Evolutionary conservation across 148 eudicot genomes (phyloP), one percentile per base, ranked within the genome.

Genomic region (Amaranthus palmeri): DNA sequence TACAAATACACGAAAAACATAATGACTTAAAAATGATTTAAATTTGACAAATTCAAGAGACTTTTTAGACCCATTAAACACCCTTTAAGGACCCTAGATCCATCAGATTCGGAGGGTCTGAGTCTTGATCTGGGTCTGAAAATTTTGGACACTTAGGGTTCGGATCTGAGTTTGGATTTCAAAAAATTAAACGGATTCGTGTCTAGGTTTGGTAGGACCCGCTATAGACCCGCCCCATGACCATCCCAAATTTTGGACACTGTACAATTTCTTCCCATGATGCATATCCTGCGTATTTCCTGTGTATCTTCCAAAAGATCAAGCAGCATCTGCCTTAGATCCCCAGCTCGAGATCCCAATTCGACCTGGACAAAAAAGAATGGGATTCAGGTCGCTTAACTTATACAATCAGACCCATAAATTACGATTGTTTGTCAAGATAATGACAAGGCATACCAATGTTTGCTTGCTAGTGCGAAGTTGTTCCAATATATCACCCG

Each of bases 241-340:
- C n/a, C n/a, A n/a, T n/a, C n/a, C n/a, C n/a, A n/a, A n/a, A n/a
- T 68, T 76, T 85, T 84, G 71, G 71, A 61, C 41, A 91, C 73
- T 7, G 85, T 81, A 85, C 98, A 95, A 67, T 91, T 89, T 72
- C 91, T 88, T 80, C 96, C 98, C 86, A 91, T 88, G 50, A 95
- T 84, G 80, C 96, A 95, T 53, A 91, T 88, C 41, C 86, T 86
- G 46, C 93, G 90, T 80, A 91, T 86, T 85, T 89, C 99, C 53
- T 91, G 77, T 47, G 98, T 85, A 81, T 95, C 98, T 79, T 95
- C 98, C 49, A 91, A 87, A 80, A 95, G 84, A 84, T 95, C 98
- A 81, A 95, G 88, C 74, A 95, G 79, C 97, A 91, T 91, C 82
- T 95, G 98, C 78, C 92, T 88, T 43, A 95, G 92, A 50, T 90